A percentile compares a stretch with the other conserved stretches of the same genome.
These are phyloP conservation scores for Jatropha podagrica DNA, from an alignment of 441 rosid species.

Conservation along the genomic window DNA sequence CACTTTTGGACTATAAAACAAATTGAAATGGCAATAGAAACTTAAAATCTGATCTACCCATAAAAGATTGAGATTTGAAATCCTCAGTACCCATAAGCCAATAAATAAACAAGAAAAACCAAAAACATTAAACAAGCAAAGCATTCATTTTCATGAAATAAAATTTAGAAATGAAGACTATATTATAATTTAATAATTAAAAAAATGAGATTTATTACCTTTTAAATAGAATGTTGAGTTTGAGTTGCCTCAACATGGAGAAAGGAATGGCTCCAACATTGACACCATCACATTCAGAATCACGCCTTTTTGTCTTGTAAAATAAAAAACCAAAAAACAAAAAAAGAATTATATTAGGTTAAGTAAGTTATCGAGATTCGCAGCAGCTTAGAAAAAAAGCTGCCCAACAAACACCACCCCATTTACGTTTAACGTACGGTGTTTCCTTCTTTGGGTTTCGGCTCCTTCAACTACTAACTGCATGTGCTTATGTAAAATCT, in stretches of 20 bases:
- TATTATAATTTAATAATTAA: background rate
- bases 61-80: background rate
- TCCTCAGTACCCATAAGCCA: background rate
- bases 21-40: background rate
- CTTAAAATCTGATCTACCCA: conserved; percentile 1
- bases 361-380: conserved; percentile 51
- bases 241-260: conserved; percentile 48
- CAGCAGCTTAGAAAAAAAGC: conserved; percentile 38
- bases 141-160: background rate
- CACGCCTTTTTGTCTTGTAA: conserved; percentile 10
- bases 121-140: background rate
- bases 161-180: background rate
- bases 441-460: conserved; percentile 15
- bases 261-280: conserved; percentile 48
- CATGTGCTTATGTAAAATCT: conserved; percentile 21
- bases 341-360: background rate
- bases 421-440: conserved; percentile 13
- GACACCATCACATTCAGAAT: conserved; percentile 17
- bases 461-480: background rate
- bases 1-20: conserved; percentile 16
- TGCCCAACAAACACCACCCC: conserved; percentile 10
- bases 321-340: background rate
- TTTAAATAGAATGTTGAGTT: conserved; percentile 2
- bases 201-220: background rate
- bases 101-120: background rate